Base-by-base conservation (phyloP, 2,329 filamentous ascomycete genomes). In the Epichloe gansuensis region DNA sequence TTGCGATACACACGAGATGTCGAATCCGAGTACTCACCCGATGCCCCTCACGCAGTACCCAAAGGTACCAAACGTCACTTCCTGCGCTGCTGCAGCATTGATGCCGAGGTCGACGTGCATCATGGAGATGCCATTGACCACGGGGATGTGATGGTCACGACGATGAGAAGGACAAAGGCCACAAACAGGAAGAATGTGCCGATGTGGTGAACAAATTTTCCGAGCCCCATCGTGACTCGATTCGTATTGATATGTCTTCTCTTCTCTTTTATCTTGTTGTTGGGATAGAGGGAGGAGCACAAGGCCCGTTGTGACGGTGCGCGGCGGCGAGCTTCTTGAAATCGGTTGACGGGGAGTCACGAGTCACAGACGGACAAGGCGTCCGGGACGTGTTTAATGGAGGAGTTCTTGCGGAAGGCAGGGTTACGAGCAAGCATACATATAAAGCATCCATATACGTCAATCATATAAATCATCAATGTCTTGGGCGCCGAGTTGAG, bases 131-230 rank as follows among this genome's bases (percentile, higher is more conserved):
- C 74, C 59, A 59, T 79, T 70, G 58, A 81, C 72, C 44, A 83
- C 76, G 8, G 81, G 81, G 80, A 69, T 2, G 80, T 77, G 56
- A 84, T 77, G 56, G 72, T 74, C 52, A 77, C 76, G 56, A 84
- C 69, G 54, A 83, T 65, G 53, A 84, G 72, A 48, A 84, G 72
- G 50, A 81, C 67, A 46, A 75, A 70, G 44, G 79, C 71, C 38
- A 69, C 67, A 53, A 84, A 72, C 48, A 84, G 71, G 59, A 83
- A 65, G 58, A 80, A 74, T 31, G 77, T 76, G 64, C 79, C 80
- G 51, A 82, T 65, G 62, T 81, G 74, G 65, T 80, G 78, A 57
- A 81, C 66, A 58, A 75, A 72, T 54, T 68, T 69, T 53, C 72
- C 74, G 57, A 72, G 56, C 51, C 72, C 74, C 75, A 77, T 78